These are phyloP conservation scores for Eremochloa ophiuroides DNA, from an alignment of 176 grass and related monocot species.

Conservation along the genomic window DNA sequence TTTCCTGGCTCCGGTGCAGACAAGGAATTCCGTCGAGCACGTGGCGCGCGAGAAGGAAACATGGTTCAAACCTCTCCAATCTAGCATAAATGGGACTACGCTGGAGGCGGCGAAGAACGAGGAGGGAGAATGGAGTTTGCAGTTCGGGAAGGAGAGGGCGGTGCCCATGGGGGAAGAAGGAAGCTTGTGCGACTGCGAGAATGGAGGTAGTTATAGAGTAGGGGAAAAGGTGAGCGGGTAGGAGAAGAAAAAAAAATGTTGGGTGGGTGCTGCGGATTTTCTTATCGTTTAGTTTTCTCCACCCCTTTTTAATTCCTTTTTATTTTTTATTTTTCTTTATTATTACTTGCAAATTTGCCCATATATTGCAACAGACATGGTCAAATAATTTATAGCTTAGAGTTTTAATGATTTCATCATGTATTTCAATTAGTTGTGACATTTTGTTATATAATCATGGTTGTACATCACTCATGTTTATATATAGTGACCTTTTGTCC, in stretches of 20 bases:
- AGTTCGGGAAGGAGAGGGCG: neutral
- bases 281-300: conserved; percentile 25
- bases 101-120: neutral
- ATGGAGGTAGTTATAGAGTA: conserved; percentile 37
- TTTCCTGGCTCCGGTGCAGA: conserved; percentile 31
- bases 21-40: conserved; percentile 44
- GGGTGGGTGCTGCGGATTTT: conserved; percentile 34
- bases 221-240: conserved; percentile 28
- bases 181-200: conserved; percentile 29
- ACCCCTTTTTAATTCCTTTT: neutral
- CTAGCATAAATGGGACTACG: neutral
- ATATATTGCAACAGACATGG: too few relatives aligned
- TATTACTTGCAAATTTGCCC: too few relatives aligned
- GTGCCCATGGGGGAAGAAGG: conserved; percentile 25
- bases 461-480: too few relatives aligned
- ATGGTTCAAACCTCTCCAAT: conserved; percentile 12
- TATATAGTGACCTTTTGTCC: too few relatives aligned
- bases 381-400: too few relatives aligned
- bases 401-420: too few relatives aligned
- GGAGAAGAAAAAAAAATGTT: neutral
- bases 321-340: too few relatives aligned
- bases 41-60: neutral
- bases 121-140: neutral
- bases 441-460: too few relatives aligned
- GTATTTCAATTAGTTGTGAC: too few relatives aligned